Conservation (phyloP, 2,329 filamentous ascomycete species). For the Ophiostoma sp. region DNA sequence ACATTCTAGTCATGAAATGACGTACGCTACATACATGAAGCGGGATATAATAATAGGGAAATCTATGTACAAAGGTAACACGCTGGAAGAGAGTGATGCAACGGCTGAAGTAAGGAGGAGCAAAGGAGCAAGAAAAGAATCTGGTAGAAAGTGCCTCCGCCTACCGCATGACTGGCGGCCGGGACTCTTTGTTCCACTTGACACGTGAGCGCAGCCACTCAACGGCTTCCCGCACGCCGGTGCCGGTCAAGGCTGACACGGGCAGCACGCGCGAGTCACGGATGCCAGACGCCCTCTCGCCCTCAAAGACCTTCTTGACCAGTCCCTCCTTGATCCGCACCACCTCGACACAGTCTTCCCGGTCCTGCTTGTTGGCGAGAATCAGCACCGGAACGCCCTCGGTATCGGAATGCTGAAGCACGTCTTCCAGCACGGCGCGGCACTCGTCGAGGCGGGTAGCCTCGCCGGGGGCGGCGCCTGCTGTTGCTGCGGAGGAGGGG, state of each 20-base stretch:
- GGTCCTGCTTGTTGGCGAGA: slow-evolving; percentile 95
- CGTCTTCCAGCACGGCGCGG: slow-evolving; percentile 82
- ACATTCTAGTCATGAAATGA: slow-evolving; percentile 1
- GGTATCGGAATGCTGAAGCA: slow-evolving; percentile 82
- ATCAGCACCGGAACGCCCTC: slow-evolving; percentile 90
- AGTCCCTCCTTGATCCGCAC: slow-evolving; percentile 96
- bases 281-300: slow-evolving; percentile 81
- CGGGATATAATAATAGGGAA: slow-evolving; percentile 3
- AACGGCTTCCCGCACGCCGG: slow-evolving; percentile 90
- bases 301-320: slow-evolving; percentile 93
- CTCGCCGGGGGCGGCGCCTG: slow-evolving; percentile 33
- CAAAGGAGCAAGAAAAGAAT: neutral
- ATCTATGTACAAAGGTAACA: neutral
- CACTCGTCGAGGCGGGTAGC: slow-evolving; percentile 79
- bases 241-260: slow-evolving; percentile 83
- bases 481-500: neutral
- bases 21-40: neutral
- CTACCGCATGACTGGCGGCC: slow-evolving; percentile 89
- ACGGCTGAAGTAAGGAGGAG: neutral
- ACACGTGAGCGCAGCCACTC: slow-evolving; percentile 92
- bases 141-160: too few species aligned
- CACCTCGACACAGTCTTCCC: slow-evolving; percentile 96
- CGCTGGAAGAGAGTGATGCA: neutral
- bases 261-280: slow-evolving; percentile 89
- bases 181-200: slow-evolving; percentile 92